Evolutionary conservation across 768 basidiomycete genomes (phyloP).

Genomic region (Boletus rubroflammeus): DNA sequence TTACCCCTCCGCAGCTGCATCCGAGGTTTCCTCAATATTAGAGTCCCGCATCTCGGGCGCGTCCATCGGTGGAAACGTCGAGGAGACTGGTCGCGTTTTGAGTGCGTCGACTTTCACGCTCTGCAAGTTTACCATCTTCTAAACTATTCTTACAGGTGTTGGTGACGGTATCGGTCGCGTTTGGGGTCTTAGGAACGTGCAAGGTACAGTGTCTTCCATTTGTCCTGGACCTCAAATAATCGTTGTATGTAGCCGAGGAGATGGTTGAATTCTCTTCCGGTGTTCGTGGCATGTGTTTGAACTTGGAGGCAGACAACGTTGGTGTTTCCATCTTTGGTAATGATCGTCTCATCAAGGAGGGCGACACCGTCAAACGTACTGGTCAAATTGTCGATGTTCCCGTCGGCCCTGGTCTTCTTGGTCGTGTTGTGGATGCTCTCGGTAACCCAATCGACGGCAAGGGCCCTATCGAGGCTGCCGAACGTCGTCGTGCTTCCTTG

Average conservation of each 20-base stretch:
- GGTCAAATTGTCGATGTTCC: conserved; percentile 99
- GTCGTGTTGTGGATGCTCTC: conserved; percentile 98
- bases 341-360: conserved; percentile 98
- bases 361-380: conserved; percentile 99
- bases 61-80: conserved; percentile 87
- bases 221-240: conserved; percentile 1
- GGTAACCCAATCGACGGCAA: conserved; percentile 99
- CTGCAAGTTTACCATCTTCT: conserved; percentile 1
- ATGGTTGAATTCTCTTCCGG: conserved; percentile 99
- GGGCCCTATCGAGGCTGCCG: conserved; percentile 89
- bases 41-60: conserved; percentile 97
- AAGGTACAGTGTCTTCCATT: conserved; percentile 53
- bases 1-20: conserved; percentile 68
- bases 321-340: conserved; percentile 99
- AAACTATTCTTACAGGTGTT: conserved; percentile 57
- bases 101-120: conserved; percentile 52
- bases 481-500: conserved; percentile 95
- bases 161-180: conserved; percentile 99
- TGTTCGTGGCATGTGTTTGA: conserved; percentile 99
- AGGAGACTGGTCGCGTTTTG: conserved; percentile 98
- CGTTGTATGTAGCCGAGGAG: conserved; percentile 75
- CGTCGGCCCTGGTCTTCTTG: conserved; percentile 94
- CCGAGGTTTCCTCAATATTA: conserved; percentile 98
- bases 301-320: conserved; percentile 99
- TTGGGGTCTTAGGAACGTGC: conserved; percentile 98